These are phyloP conservation scores for Friedmanniomyces endolithicus DNA, from an alignment of 495 filamentous ascomycete genomes.

Conservation along the genomic window DNA sequence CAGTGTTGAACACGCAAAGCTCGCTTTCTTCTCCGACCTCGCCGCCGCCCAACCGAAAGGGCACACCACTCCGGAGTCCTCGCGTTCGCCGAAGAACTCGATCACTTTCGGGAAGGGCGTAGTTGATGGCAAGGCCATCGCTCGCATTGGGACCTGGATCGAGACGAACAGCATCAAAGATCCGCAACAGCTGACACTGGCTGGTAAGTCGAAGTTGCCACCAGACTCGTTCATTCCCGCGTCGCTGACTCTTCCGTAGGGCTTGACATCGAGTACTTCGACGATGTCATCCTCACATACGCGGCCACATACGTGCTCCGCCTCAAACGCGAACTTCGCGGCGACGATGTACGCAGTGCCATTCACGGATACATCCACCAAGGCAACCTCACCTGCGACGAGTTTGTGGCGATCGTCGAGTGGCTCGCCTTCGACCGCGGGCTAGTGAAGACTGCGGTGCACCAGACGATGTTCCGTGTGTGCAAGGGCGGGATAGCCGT, in stretches of 20 bases:
- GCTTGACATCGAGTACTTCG: neutral
- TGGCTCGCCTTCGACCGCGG: neutral
- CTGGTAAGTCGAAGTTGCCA: neutral
- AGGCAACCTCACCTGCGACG: neutral
- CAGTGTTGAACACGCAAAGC: neutral
- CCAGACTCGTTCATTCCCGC: neutral
- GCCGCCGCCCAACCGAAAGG: neutral
- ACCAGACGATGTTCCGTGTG: neutral
- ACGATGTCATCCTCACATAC: neutral
- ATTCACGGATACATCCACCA: slow-evolving; percentile 8
- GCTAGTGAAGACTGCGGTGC: slow-evolving; percentile 5
- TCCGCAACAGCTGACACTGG: neutral
- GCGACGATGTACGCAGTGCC: slow-evolving; percentile 3
- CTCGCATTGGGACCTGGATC: slow-evolving; percentile 3
- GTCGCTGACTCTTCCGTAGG: neutral
- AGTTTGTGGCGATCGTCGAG: slow-evolving; percentile 6
- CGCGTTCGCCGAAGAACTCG: neutral
- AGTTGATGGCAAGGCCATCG: neutral
- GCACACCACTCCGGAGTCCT: neutral
- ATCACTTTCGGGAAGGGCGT: neutral
- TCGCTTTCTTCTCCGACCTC: slow-evolving; percentile 3
- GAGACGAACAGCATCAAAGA: neutral
- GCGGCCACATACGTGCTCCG: neutral
- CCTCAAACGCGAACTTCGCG: slow-evolving; percentile 4
- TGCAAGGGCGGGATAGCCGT: neutral